Conservation (phyloP, 139 green algal species). For the Microglena sp. region DNA sequence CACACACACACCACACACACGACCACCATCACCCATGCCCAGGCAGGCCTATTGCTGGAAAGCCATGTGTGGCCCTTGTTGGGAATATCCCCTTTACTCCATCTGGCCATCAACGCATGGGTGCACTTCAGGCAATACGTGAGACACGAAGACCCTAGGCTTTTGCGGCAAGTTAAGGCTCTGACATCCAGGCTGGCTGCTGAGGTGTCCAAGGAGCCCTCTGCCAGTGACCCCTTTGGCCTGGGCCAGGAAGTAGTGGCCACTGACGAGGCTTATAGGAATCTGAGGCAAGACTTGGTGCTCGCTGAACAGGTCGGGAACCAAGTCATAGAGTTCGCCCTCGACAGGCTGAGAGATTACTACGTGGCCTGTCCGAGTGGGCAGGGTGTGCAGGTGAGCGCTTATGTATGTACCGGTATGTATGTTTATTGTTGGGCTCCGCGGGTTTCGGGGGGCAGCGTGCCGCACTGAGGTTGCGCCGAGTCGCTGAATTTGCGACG, state of each 20-base stretch:
- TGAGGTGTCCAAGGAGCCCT: neutral
- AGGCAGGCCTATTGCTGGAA: too few relatives aligned
- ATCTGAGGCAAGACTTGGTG: neutral
- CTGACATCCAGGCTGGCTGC: slow-evolving; percentile 5
- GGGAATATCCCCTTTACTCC: neutral
- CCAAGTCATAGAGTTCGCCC: slow-evolving; percentile 7
- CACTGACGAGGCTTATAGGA: neutral
- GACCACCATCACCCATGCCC: too few relatives aligned
- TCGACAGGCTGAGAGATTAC: slow-evolving; percentile 12
- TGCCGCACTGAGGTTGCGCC: too few relatives aligned
- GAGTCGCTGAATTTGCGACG: too few relatives aligned
- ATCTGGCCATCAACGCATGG: slow-evolving; percentile 7
- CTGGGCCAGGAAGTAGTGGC: neutral
- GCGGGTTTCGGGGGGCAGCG: too few relatives aligned
- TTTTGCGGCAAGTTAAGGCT: slow-evolving; percentile 16
- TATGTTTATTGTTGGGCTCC: too few relatives aligned
- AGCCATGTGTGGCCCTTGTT: too few relatives aligned
- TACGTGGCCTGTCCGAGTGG: slow-evolving; percentile 9
- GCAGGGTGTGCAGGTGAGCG: slow-evolving; percentile 3
- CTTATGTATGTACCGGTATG: neutral
- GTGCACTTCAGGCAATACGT: slow-evolving; percentile 12
- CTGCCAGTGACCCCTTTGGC: slow-evolving; percentile 5
- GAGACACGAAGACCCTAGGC: slow-evolving; percentile 6
- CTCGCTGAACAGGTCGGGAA: slow-evolving; percentile 12
- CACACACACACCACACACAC: too few relatives aligned